Evolutionary conservation across 345 rosid genomes (phyloP).

Genomic region (Excoecaria cochinchinensis): DNA sequence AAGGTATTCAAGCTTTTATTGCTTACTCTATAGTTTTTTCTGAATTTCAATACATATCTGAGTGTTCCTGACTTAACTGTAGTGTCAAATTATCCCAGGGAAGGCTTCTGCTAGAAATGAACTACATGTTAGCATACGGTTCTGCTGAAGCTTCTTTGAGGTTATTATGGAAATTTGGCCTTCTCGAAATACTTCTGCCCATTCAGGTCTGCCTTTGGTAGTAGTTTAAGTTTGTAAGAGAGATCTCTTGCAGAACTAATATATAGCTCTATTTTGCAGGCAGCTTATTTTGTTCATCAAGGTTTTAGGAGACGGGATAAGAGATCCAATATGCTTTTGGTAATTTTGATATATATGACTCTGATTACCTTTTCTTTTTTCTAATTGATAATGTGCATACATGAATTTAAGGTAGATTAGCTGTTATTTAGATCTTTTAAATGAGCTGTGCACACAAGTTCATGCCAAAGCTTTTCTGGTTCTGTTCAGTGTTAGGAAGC

Average conservation of each 20-base stretch:
- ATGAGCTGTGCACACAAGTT: background rate
- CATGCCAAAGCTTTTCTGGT: background rate
- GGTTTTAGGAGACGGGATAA: constrained; percentile 87
- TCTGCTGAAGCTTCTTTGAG: constrained; percentile 94
- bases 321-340: constrained; percentile 94
- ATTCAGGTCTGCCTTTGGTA: constrained; percentile 52
- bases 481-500: background rate
- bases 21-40: constrained; percentile 8
- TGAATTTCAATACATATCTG: background rate
- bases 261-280: constrained; percentile 46
- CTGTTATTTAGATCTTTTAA: background rate
- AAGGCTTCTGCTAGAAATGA: constrained; percentile 92
- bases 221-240: background rate
- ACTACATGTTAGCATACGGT: constrained; percentile 96
- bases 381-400: background rate
- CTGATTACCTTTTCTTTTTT: background rate
- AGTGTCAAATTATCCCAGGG: constrained; percentile 43
- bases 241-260: constrained; percentile 12
- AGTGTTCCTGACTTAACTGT: constrained; percentile 21
- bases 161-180: constrained; percentile 88
- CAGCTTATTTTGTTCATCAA: constrained; percentile 65
- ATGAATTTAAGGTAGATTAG: background rate
- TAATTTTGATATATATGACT: constrained; percentile 25
- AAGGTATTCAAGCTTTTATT: constrained; percentile 43
- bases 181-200: constrained; percentile 82